Evolutionary conservation across 2,329 filamentous ascomycete genomes (phyloP), one percentile per base, ranked within the genome.

Genomic region (Biscogniauxia marginata): DNA sequence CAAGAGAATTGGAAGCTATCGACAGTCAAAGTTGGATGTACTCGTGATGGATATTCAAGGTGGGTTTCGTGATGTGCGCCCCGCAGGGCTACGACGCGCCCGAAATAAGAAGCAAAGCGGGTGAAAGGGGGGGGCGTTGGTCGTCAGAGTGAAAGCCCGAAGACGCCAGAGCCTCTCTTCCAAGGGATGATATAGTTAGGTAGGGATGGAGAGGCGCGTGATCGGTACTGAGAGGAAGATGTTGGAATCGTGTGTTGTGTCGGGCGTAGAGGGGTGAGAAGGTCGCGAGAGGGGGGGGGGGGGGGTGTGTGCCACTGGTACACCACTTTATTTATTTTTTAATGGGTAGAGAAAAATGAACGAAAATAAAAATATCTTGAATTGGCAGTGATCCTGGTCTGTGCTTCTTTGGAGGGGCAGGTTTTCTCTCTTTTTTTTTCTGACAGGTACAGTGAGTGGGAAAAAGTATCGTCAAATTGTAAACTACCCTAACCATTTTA

Each of bases 51-150:
- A 34, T 22, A 50, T 34, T 5, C 46, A 11, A 46, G 51, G 39
- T 44, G 50, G 30, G 30, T 39, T 39, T 59, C n/a, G n/a, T n/a
- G 58, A 60, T 54, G 49, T 57, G 57, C 62, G 61, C 61, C 61
- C 61, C 61, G 61, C 61, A 63, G 61, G 61, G 61, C 61, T 63
- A 62, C 58, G 57, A 54, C 59, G 60, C 61, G 61, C 39, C 49
- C 30, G 30, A 39, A 21, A 20, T 25, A 20, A 52, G 34, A 22
- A 18, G 30, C n/a, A 23, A 49, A 23, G 46, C 22, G 23, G 22
- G 19, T 30, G 16, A 25, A 9, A n/a, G 9, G 6, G 20, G 20
- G 44, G 44, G n/a, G 18, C n/a, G 30, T 8, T 39, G 45, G 39
- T n/a, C 11, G 25, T 30, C 34, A 13, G 50, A 24, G 54, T 20